These are phyloP conservation scores for Prototheca wickerhamii DNA, from an alignment of 163 green algal genomes.

Conservation along the genomic window DNA sequence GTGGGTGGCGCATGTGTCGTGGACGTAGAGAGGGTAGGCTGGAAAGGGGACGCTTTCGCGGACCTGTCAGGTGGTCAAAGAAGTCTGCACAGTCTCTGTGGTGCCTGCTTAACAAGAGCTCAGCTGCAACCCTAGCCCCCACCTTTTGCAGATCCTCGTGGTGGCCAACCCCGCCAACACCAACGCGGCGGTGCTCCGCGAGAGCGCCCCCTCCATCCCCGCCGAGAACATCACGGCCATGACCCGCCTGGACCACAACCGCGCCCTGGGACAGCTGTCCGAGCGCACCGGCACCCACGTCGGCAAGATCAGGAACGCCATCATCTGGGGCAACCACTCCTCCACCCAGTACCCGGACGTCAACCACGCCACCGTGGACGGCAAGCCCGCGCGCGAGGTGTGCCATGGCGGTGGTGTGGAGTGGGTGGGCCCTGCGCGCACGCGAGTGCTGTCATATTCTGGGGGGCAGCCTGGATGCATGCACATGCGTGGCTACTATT, in stretches of 20 bases:
- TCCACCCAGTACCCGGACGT: constrained; percentile 73
- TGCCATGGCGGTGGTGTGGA: too few relatives aligned
- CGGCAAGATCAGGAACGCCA: constrained; percentile 77
- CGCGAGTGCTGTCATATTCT: too few relatives aligned
- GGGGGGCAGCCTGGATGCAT: too few relatives aligned
- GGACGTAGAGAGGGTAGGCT: background rate
- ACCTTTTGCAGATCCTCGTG: constrained; percentile 67
- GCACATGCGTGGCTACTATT: too few relatives aligned
- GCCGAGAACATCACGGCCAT: constrained; percentile 84
- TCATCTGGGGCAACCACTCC: constrained; percentile 97
- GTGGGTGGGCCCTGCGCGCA: too few relatives aligned
- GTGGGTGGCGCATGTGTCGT: background rate
- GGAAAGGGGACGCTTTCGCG: too few relatives aligned
- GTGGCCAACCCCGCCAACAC: constrained; percentile 95
- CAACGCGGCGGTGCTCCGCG: constrained; percentile 75
- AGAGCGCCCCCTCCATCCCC: constrained; percentile 73
- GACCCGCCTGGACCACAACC: constrained; percentile 94
- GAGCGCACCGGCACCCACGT: constrained; percentile 57
- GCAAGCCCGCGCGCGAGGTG: constrained; percentile 30
- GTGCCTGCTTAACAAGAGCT: too few relatives aligned
- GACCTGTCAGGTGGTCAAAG: too few relatives aligned
- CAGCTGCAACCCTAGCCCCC: background rate
- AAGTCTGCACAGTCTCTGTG: too few relatives aligned
- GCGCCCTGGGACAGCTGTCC: constrained; percentile 72
- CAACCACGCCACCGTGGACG: constrained; percentile 67